Evolutionary conservation across 352 stramenopile species (phyloP), one percentile per base, ranked within the genome.

Genomic region (Globisporangium parvum): DNA sequence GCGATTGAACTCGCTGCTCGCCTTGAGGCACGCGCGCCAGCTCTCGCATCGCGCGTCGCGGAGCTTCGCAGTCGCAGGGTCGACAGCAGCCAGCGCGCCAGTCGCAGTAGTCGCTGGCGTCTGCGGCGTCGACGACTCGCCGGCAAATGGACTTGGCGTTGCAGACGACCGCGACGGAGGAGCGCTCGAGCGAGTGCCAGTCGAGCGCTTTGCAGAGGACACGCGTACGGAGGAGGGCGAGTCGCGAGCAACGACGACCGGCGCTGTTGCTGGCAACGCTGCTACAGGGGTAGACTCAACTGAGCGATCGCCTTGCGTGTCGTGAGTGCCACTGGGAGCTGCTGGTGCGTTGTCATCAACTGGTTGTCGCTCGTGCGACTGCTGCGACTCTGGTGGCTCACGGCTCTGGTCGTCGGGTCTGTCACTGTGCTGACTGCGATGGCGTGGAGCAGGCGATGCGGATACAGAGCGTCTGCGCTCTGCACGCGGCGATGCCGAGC

Each of bases 21-120:
- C 75, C 63, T 88, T 87, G 24, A 88, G 59, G 31, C 73, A 80
- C 6, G 69, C 59, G 26, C 66, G 67, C 56, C 73, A 71, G 50
- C 67, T 80, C 59, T 86, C 75, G 28, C 55, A 63, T 15, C 66
- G 59, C n/a, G 59, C 71, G 44, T 70, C 69, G 18, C 55, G 70
- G 48, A 61, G 71, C 55, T 74, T 80, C 20, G 71, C 73, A 31
- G 74, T 6, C 17, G 68, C 44, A 21, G 71, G 63, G 26, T 84
- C 77, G 4, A 67, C 3, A 3, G 44, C 20, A 15, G 35, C 2
- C 10, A 28, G 14, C 5, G 3, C n/a, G n/a, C n/a, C 44, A 15
- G 21, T 20, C 14, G 14, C 18, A n/a, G 31, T 21, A 12, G 48
- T n/a, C n/a, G n/a, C n/a, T n/a, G n/a, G 39, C 39, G 39, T 18